These are phyloP conservation scores for Annulohypoxylon truncatum DNA, from an alignment of 2,329 filamentous ascomycete species.

Conservation along the genomic window DNA sequence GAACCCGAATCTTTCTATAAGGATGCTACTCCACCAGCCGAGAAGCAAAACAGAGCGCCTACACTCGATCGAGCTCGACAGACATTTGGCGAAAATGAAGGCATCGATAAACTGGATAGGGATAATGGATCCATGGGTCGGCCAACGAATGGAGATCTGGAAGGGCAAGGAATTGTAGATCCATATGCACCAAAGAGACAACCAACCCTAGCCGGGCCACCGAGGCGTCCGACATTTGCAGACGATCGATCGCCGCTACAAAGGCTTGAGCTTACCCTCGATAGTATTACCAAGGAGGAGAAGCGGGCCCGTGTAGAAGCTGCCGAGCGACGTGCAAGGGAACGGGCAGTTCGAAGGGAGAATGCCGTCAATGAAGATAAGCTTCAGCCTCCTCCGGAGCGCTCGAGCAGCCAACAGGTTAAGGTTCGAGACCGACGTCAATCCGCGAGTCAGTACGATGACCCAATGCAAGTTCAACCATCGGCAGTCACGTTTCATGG, in stretches of 20 bases:
- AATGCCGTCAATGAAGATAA: conserved; percentile 34
- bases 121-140: conserved; percentile 43
- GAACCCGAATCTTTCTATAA: conserved; percentile 53
- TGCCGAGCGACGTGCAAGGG: conserved; percentile 78
- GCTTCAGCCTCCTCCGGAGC: conserved; percentile 32
- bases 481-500: conserved; percentile 43
- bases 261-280: conserved; percentile 89
- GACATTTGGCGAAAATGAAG: conserved; percentile 47
- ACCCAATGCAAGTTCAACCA: conserved; percentile 45
- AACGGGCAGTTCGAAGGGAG: conserved; percentile 61
- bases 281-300: conserved; percentile 95
- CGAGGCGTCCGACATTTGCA: conserved; percentile 71
- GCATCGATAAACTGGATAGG: conserved; percentile 32
- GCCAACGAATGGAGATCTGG: conserved; percentile 46
- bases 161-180: conserved; percentile 41
- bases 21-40: conserved; percentile 41
- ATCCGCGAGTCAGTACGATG: conserved; percentile 42
- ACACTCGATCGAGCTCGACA: conserved; percentile 48
- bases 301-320: conserved; percentile 87
- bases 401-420: conserved; percentile 48
- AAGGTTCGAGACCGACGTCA: conserved; percentile 50
- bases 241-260: conserved; percentile 90
- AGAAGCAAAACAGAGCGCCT: conserved; percentile 43
- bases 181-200: conserved; percentile 51
- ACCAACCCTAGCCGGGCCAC: conserved; percentile 54